These are phyloP conservation scores for Suaeda aralocaspica DNA, from an alignment of 148 eudicot genomes.

Conservation along the genomic window DNA sequence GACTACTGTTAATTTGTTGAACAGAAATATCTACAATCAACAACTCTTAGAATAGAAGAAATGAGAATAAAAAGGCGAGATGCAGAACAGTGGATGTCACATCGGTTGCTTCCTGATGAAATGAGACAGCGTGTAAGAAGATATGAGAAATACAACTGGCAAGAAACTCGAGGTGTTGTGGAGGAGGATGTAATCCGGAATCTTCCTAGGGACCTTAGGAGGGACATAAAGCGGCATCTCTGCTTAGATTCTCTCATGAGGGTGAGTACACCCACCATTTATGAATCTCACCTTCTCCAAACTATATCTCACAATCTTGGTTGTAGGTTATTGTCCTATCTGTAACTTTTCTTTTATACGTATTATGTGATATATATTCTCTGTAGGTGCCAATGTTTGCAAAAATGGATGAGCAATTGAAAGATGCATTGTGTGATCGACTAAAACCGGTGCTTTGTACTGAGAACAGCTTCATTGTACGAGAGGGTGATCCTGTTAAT, in stretches of 20 bases:
- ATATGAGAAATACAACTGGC: slow-evolving; percentile 70
- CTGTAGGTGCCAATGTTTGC: slow-evolving; percentile 72
- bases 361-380: background rate
- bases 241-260: slow-evolving; percentile 51
- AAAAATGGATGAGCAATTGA: slow-evolving; percentile 56
- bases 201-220: slow-evolving; percentile 69
- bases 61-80: slow-evolving; percentile 68
- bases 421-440: slow-evolving; percentile 64
- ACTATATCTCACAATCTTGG: background rate
- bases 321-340: too few species aligned
- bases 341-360: too few species aligned
- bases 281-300: background rate
- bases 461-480: slow-evolving; percentile 48
- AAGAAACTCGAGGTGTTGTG: slow-evolving; percentile 66
- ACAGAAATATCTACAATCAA: slow-evolving; percentile 63
- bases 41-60: slow-evolving; percentile 59
- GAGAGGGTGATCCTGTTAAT: slow-evolving; percentile 72
- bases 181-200: slow-evolving; percentile 50
- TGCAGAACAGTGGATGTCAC: slow-evolving; percentile 79
- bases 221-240: slow-evolving; percentile 75
- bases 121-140: slow-evolving; percentile 50
- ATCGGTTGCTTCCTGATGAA: slow-evolving; percentile 61
- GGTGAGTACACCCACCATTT: slow-evolving; percentile 30
- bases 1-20: too few species aligned
- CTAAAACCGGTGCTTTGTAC: slow-evolving; percentile 65